A percentile compares a stretch with the other conserved stretches of the same genome.
phyloP scores from a whole-genome alignment of 2,329 filamentous ascomycete genomes.

The Aspergillus arachidicola region DNA sequence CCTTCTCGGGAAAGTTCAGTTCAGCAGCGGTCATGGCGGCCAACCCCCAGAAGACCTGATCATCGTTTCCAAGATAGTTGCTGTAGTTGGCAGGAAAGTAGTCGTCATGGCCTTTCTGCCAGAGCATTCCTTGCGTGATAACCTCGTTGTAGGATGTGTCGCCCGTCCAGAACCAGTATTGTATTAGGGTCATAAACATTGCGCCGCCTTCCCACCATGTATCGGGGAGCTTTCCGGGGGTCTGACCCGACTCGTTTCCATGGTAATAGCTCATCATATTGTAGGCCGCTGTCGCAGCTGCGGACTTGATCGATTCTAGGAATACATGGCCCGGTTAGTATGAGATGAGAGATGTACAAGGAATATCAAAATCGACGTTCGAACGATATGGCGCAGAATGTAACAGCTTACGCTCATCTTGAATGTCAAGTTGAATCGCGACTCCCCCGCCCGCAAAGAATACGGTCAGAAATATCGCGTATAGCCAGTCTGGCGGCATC shows the following conservation, averaged over 20 bases:
- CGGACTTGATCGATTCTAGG: constrained; percentile 37
- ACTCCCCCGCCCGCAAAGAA: constrained; percentile 13
- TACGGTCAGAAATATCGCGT: constrained; percentile 10
- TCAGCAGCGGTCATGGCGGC: constrained; percentile 78
- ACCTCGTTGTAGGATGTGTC: constrained; percentile 72
- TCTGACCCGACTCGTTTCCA: constrained; percentile 39
- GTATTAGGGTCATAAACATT: constrained; percentile 70
- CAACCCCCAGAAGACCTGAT: constrained; percentile 82
- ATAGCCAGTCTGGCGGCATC: constrained; percentile 10
- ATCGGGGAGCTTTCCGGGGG: constrained; percentile 43
- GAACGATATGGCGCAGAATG: background rate
- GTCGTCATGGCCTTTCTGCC: constrained; percentile 73
- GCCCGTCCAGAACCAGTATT: constrained; percentile 84
- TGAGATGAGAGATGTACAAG: no score
- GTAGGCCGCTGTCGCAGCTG: constrained; percentile 38
- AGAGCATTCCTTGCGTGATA: constrained; percentile 68
- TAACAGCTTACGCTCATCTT: constrained; percentile 22
- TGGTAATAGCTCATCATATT: constrained; percentile 45
- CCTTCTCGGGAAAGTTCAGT: constrained; percentile 71
- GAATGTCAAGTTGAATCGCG: constrained; percentile 23
- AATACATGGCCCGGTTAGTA: constrained; percentile 5
- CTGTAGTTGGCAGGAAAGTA: constrained; percentile 70
- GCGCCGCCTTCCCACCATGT: constrained; percentile 71
- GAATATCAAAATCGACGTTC: background rate
- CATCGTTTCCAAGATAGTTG: constrained; percentile 54